Conservation (phyloP, 2,329 filamentous ascomycete genomes). For the Bisporella sp. region DNA sequence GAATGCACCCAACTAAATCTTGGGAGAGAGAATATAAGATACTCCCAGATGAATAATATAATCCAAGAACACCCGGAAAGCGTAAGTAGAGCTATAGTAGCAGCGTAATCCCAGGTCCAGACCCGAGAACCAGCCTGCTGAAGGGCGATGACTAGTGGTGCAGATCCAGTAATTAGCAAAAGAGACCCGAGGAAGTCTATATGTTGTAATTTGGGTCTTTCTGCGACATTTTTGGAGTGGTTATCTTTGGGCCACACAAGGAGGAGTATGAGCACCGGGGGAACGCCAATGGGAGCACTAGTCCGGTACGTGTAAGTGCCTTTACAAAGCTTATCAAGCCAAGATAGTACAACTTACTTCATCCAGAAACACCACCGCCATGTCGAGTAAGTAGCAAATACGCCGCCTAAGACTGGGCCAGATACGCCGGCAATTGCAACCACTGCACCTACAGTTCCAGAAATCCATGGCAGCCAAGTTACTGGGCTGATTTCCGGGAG, state of each 20-base stretch:
- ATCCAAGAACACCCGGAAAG: not conserved
- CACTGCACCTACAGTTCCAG: conserved; percentile 18
- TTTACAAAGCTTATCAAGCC: not conserved
- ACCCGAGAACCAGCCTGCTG: not conserved
- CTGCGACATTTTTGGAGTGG: not conserved
- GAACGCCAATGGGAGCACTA: not conserved
- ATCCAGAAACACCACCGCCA: conserved; percentile 45
- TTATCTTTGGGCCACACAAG: not conserved
- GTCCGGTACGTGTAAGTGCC: not conserved
- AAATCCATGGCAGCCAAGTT: conserved; percentile 34
- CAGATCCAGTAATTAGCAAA: not conserved
- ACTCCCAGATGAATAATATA: not conserved
- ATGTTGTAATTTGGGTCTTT: not conserved
- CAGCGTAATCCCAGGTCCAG: not conserved
- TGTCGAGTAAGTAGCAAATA: conserved; percentile 4
- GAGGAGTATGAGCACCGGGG: not conserved
- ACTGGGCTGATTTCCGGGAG: conserved; percentile 43
- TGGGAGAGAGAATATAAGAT: not conserved
- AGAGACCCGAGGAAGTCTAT: not conserved
- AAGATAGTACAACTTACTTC: conserved; percentile 29
- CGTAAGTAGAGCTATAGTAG: not conserved
- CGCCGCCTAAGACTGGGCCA: conserved; percentile 1
- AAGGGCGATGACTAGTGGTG: not conserved
- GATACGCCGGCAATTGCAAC: conserved; percentile 27
- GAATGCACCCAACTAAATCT: not conserved